Conservation (phyloP, 495 filamentous ascomycete genomes). For the Neurospora pannonica region DNA sequence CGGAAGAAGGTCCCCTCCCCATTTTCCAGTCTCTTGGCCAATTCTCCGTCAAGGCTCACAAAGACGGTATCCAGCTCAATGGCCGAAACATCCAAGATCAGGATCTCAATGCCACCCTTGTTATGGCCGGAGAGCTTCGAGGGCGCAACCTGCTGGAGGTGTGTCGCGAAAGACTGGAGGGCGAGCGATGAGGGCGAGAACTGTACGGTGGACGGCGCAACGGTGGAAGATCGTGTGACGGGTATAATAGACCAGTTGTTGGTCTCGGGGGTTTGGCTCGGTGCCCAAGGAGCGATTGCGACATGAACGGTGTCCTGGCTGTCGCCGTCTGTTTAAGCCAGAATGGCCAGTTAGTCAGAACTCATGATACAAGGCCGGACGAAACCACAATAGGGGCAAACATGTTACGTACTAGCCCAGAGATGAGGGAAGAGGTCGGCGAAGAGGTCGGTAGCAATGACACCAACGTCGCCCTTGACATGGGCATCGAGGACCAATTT, state of each 20-base stretch:
- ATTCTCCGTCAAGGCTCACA: conserved; percentile 73
- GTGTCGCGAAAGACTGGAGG: conserved; percentile 63
- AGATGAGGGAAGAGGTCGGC: conserved; percentile 65
- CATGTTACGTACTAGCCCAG: conserved; percentile 23
- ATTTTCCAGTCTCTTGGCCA: conserved; percentile 46
- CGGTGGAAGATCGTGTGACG: conserved; percentile 49
- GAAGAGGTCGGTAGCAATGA: conserved; percentile 79
- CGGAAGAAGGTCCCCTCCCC: conserved; percentile 48
- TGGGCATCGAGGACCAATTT: conserved; percentile 69
- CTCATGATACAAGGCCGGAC: background rate
- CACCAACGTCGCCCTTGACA: conserved; percentile 77
- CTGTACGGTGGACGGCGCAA: conserved; percentile 65
- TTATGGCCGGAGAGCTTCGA: conserved; percentile 53
- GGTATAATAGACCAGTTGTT: conserved; percentile 79
- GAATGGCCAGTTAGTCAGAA: conserved; percentile 13
- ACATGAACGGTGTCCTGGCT: conserved; percentile 46
- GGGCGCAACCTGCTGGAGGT: conserved; percentile 48
- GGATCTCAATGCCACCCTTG: conserved; percentile 62
- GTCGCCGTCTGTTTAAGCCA: conserved; percentile 6
- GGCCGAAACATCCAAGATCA: conserved; percentile 70
- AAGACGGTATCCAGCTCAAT: conserved; percentile 73
- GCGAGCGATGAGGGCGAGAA: conserved; percentile 75
- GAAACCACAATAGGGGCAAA: background rate
- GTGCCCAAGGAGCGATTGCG: conserved; percentile 74
- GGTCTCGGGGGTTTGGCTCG: conserved; percentile 52